A percentile compares a stretch with the other conserved stretches of the same genome.
Conservation (phyloP, 2,329 filamentous ascomycete species). For the Cladophialophora chaetospira region DNA sequence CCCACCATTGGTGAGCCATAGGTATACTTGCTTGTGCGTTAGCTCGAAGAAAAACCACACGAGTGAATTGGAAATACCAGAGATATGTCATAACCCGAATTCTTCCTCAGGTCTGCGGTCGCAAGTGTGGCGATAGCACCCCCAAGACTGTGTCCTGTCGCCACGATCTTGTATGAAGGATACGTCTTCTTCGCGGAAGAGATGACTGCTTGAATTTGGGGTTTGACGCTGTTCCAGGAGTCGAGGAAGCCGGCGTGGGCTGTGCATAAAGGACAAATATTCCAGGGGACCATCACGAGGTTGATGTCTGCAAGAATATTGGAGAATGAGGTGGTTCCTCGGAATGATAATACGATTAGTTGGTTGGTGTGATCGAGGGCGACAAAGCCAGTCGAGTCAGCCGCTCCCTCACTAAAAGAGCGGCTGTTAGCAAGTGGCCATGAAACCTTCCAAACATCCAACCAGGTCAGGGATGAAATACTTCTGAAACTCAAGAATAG, state of each 20-base stretch:
- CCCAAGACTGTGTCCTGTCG: conserved; percentile 56
- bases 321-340: conserved; percentile 36
- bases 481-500: conserved; percentile 53
- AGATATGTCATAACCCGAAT: conserved; percentile 43
- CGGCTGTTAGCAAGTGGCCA: neutral
- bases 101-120: conserved; percentile 47
- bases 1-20: conserved; percentile 49
- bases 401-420: conserved; percentile 36
- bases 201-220: conserved; percentile 43
- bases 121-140: conserved; percentile 54
- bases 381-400: conserved; percentile 51
- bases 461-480: conserved; percentile 30
- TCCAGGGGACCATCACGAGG: conserved; percentile 35
- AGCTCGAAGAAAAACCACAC: neutral
- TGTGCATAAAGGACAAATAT: conserved; percentile 48
- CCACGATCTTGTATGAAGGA: conserved; percentile 47
- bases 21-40: conserved; percentile 39
- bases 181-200: conserved; percentile 39
- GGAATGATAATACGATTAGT: conserved; percentile 40
- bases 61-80: conserved; percentile 39
- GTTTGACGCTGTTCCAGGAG: conserved; percentile 46
- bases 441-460: neutral
- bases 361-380: conserved; percentile 49
- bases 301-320: conserved; percentile 39
- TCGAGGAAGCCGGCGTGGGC: conserved; percentile 52